Evolutionary conservation across 768 basidiomycete genomes (phyloP), one percentile per base, ranked within the genome.

Genomic region (Pisolithus marmoratus): DNA sequence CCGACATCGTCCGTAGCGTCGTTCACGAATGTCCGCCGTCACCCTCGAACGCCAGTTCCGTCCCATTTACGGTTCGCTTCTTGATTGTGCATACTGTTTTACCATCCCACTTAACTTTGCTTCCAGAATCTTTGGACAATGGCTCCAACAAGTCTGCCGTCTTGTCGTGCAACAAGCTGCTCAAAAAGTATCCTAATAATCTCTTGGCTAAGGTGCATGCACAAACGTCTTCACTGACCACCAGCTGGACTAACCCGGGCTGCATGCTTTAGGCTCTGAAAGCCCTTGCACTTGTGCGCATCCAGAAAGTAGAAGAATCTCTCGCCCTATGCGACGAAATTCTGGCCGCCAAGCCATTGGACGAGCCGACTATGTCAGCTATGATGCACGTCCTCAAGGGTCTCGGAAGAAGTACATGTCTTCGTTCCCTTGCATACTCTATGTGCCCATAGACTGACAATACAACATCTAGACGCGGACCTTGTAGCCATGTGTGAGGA

Each of bases 71-170:
- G 90, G 90, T 90, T 49, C 59, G 79, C 57, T 55, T 44, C 34
- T 47, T 37, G 31, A 38, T 31, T 41, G 31, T 40, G 23, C 29
- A 26, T 14, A 8, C 37, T 53, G 44, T 36, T 45, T 45, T 12
- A n/a, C 26, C 31, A 38, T 49, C 56, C 40, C 52, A 24, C 36
- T 27, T 19, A 17, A 45, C 24, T 14, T 47, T 19, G 4, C 53
- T 46, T 3, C 65, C 22, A 93, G 90, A 93, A 77, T 84, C 90
- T 43, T 74, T 93, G 56, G 90, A 93, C 72, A 87, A 82, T 42
- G 85, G 86, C 44, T 88, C 89, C 14, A 89, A 87, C 73, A 93
- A 93, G 72, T 83, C 87, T 37, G 90, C 91, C 19, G 78, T 93
- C 50, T 82, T 90, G 38, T 76, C 83, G 8, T 91, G 90, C 72